Evolutionary conservation across 768 basidiomycete genomes (phyloP), one percentile per base, ranked within the genome.

Genomic region (Leccinum sublutescens): DNA sequence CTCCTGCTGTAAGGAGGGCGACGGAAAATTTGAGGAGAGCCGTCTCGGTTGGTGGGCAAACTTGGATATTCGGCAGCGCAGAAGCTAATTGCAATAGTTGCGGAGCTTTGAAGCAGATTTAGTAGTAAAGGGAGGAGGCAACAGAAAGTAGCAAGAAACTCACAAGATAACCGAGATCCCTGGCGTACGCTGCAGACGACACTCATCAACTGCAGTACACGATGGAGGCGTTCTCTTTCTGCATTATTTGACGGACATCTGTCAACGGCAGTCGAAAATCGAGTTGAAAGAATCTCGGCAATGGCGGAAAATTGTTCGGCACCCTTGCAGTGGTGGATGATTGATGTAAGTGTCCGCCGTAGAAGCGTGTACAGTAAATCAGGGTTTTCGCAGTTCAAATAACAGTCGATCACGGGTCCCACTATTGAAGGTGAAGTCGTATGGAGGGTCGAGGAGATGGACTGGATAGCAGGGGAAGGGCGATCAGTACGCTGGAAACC

Each of bases 361-460:
- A 91, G 68, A 27, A 91, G 79, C 0, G 78, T 84, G 58, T 78
- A 79, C 1, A 84, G 79, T 17, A 68, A 58, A 43, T 78, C 79
- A 4, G 79, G 73, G 33, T 70, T 66, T 48, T 76, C 69, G 64
- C 64, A 71, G 1, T 72, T 66, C 19, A 90, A 74, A 64, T 91
- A 80, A 60, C 78, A 80, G 11, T 77, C 73, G 15, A 95, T 58
- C 3, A 95, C 73, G 0, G 83, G 79, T 2, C 72, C 63, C 12
- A 94, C 74, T 43, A 95, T 78, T 3, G 86, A 83, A 6, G 84
- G 65, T 0, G 91, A 82, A 53, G 84, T 80, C 1, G 91, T 91
- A 69, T 96, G 94, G 29, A 97, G 74, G 0, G 87, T 88, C 73
- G 88, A 87, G 9, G 89, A 87, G 51, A 91, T 86, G n/a, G 88